Evolutionary conservation across 2,329 filamentous ascomycete genomes (phyloP).

Genomic region (Fusarium brachygibbosum): DNA sequence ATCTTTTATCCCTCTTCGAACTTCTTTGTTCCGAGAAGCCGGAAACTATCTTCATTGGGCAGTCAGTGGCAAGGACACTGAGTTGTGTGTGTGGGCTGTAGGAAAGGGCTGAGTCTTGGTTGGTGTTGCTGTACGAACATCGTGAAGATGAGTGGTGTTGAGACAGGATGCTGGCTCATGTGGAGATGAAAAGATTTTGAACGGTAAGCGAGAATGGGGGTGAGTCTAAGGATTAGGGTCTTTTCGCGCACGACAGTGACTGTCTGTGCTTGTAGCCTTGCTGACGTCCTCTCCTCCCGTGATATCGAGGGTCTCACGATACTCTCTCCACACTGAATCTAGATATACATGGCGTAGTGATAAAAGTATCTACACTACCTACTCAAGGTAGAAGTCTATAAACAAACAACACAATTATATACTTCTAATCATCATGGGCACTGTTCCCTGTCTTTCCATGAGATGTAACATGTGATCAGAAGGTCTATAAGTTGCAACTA

Average conservation of each 20-base stretch:
- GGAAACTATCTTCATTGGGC: conserved; percentile 46
- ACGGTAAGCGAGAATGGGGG: conserved; percentile 15
- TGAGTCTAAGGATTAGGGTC: conserved; percentile 13
- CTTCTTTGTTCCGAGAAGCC: conserved; percentile 31
- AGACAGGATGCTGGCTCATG: conserved; percentile 12
- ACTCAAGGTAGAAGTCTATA: background rate
- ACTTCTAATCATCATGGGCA: conserved; percentile 1
- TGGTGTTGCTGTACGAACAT: conserved; percentile 9
- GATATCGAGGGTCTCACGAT: conserved; percentile 14
- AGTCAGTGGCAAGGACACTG: conserved; percentile 39
- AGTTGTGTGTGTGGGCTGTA: conserved; percentile 35
- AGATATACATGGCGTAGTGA: background rate
- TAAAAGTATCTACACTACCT: background rate
- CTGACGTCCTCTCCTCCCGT: conserved; percentile 7
- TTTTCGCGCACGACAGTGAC: conserved; percentile 2
- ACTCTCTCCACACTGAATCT: background rate
- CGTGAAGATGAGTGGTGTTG: conserved; percentile 23
- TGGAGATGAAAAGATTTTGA: conserved; percentile 17
- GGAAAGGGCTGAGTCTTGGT: conserved; percentile 4
- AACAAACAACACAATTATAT: background rate
- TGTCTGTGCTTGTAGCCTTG: background rate
- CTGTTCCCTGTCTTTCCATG: background rate
- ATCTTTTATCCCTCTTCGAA: conserved; percentile 9
- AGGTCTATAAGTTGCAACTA: background rate
- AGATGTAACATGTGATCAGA: background rate